Conservation (phyloP, 2,329 filamentous ascomycete species). For the Periconia digitata region DNA sequence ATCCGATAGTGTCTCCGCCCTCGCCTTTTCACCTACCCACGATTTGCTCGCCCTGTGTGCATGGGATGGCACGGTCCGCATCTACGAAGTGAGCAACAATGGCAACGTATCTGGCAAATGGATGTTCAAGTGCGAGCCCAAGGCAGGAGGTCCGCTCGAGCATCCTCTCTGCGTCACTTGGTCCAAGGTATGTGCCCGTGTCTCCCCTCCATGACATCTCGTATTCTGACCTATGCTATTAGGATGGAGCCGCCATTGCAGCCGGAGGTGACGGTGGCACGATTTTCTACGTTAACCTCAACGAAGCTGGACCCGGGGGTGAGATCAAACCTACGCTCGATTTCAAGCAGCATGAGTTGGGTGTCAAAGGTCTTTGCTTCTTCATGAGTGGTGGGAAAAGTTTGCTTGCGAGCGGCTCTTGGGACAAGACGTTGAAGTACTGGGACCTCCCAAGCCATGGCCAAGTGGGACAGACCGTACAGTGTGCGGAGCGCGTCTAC, state of each 20-base stretch:
- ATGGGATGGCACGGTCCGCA: slow-evolving; percentile 97
- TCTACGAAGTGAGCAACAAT: slow-evolving; percentile 88
- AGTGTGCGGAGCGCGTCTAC: slow-evolving; percentile 79
- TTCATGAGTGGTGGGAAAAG: slow-evolving; percentile 63
- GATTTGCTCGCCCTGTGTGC: slow-evolving; percentile 88
- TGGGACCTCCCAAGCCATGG: slow-evolving; percentile 71
- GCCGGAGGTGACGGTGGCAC: slow-evolving; percentile 90
- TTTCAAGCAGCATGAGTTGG: slow-evolving; percentile 75
- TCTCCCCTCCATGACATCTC: neutral
- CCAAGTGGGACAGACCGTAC: slow-evolving; percentile 63
- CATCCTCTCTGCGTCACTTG: slow-evolving; percentile 85
- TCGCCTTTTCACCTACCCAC: slow-evolving; percentile 74
- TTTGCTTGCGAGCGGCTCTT: slow-evolving; percentile 89
- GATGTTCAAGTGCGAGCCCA: slow-evolving; percentile 77
- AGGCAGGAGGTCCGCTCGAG: slow-evolving; percentile 8
- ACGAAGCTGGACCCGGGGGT: slow-evolving; percentile 44
- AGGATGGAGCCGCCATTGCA: slow-evolving; percentile 90
- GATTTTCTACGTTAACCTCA: slow-evolving; percentile 82
- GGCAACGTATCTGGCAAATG: slow-evolving; percentile 78
- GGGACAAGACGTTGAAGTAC: slow-evolving; percentile 90
- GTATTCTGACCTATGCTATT: neutral
- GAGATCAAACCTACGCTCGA: slow-evolving; percentile 55
- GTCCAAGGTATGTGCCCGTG: slow-evolving; percentile 68
- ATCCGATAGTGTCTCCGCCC: slow-evolving; percentile 84
- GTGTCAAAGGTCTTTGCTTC: slow-evolving; percentile 74